Percentiles rank a stretch among this genome's conserved stretches.
Conservation (phyloP, 2,329 filamentous ascomycete species). For the Dactylonectria macrodidyma region DNA sequence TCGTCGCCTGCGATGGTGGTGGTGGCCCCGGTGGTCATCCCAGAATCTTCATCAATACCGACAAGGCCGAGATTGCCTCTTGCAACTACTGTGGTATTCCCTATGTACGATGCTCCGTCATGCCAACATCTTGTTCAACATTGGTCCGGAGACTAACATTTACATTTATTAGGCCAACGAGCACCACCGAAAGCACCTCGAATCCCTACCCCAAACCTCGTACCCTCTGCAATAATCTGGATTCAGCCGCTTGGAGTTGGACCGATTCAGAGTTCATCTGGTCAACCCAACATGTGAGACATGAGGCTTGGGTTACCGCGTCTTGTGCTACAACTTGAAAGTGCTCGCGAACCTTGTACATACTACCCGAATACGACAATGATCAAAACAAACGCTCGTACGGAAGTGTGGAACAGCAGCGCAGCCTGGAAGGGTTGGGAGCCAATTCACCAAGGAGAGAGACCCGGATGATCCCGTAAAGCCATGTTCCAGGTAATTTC, state of each 20-base stretch:
- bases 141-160: slow-evolving; percentile 22
- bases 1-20: slow-evolving; percentile 92
- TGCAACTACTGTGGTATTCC: slow-evolving; percentile 96
- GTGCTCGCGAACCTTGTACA: slow-evolving; percentile 40
- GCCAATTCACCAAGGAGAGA: background rate
- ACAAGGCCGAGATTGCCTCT: slow-evolving; percentile 92
- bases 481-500: background rate
- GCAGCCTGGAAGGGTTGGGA: background rate
- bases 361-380: slow-evolving; percentile 46
- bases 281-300: slow-evolving; percentile 30
- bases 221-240: slow-evolving; percentile 79
- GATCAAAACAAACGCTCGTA: slow-evolving; percentile 26
- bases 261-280: slow-evolving; percentile 27
- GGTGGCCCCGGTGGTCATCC: slow-evolving; percentile 93
- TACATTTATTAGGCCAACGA: slow-evolving; percentile 80
- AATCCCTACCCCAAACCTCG: slow-evolving; percentile 84
- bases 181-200: slow-evolving; percentile 86
- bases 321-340: slow-evolving; percentile 36
- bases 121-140: background rate
- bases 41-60: slow-evolving; percentile 95
- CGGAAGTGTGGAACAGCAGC: slow-evolving; percentile 6
- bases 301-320: slow-evolving; percentile 24
- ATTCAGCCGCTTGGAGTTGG: slow-evolving; percentile 31
- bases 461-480: background rate
- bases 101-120: slow-evolving; percentile 76